Evolutionary conservation across 257 asterid genomes (phyloP).

Genomic region (Salvia hispanica): DNA sequence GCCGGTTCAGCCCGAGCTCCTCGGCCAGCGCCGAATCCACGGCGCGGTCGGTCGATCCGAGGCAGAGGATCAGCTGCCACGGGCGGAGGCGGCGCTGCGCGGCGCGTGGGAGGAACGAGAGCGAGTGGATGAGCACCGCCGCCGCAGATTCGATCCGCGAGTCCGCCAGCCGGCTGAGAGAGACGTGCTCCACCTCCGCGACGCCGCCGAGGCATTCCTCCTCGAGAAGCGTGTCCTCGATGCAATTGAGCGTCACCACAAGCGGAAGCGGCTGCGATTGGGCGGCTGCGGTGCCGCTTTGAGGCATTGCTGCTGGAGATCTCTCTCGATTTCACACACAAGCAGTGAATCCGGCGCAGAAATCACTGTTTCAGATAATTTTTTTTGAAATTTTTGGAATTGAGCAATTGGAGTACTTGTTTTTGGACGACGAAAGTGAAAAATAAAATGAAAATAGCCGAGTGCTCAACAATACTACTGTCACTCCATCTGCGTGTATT

Average conservation of each 20-base stretch:
- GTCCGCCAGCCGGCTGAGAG: conserved; percentile 83
- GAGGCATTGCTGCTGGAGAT: conserved; percentile 59
- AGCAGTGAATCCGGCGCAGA: conserved; percentile 22
- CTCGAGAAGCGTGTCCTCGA: conserved; percentile 76
- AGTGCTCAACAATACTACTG: neutral
- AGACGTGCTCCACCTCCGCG: conserved; percentile 83
- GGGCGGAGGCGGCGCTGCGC: conserved; percentile 98
- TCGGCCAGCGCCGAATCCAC: conserved; percentile 84
- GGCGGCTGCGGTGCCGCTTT: conserved; percentile 37
- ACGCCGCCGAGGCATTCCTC: conserved; percentile 74
- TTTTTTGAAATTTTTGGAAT: neutral
- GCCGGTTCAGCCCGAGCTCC: conserved; percentile 75
- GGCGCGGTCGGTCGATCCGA: conserved; percentile 87
- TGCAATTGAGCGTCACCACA: conserved; percentile 88
- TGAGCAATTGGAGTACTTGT: conserved; percentile 20
- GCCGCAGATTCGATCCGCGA: conserved; percentile 89
- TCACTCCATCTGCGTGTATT: conserved; percentile 15
- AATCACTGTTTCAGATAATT: neutral
- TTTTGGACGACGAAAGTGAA: conserved; percentile 29
- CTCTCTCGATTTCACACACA: conserved; percentile 17
- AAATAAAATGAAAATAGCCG: conserved; percentile 24
- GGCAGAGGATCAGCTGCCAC: conserved; percentile 90
- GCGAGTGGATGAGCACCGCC: conserved; percentile 89
- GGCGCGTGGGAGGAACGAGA: conserved; percentile 97
- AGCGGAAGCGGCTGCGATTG: conserved; percentile 55